phyloP scores from a whole-genome alignment of 805 yeast genomes.

The Geotrichum ghanense region DNA sequence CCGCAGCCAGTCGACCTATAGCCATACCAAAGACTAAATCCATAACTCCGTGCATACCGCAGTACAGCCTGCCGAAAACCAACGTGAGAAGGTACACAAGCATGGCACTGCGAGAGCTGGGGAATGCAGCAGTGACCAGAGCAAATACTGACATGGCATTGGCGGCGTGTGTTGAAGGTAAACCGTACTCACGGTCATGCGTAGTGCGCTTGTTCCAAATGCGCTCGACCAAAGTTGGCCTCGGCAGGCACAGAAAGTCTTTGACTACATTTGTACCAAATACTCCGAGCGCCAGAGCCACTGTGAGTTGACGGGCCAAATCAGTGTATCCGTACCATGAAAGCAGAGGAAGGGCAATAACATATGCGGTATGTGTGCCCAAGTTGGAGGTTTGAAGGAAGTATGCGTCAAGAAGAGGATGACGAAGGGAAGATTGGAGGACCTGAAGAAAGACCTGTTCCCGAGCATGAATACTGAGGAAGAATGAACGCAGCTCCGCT shows the following conservation, averaged over 20 bases:
- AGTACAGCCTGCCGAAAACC: slow-evolving; percentile 73
- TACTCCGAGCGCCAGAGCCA: slow-evolving; percentile 52
- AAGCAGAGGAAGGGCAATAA: slow-evolving; percentile 74
- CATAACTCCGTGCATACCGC: slow-evolving; percentile 94
- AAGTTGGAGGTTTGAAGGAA: slow-evolving; percentile 85
- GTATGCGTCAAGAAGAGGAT: slow-evolving; percentile 49
- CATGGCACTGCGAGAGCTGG: not conserved
- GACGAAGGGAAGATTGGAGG: slow-evolving; percentile 24
- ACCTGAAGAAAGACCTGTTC: slow-evolving; percentile 8
- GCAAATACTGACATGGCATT: slow-evolving; percentile 74
- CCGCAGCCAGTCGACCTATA: slow-evolving; percentile 46
- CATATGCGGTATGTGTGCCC: slow-evolving; percentile 91
- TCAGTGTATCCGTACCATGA: slow-evolving; percentile 63
- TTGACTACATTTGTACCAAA: slow-evolving; percentile 58
- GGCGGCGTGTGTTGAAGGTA: slow-evolving; percentile 90
- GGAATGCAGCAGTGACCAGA: not conserved
- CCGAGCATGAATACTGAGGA: not conserved
- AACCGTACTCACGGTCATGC: slow-evolving; percentile 62
- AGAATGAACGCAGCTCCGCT: not conserved
- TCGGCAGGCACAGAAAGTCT: slow-evolving; percentile 79
- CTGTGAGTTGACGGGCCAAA: slow-evolving; percentile 47
- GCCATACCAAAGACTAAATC: slow-evolving; percentile 59
- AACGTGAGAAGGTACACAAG: slow-evolving; percentile 49
- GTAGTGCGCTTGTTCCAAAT: not conserved
- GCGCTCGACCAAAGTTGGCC: slow-evolving; percentile 75